Conservation (phyloP, 306 rosid species). For the Aeschynomene evenia region DNA sequence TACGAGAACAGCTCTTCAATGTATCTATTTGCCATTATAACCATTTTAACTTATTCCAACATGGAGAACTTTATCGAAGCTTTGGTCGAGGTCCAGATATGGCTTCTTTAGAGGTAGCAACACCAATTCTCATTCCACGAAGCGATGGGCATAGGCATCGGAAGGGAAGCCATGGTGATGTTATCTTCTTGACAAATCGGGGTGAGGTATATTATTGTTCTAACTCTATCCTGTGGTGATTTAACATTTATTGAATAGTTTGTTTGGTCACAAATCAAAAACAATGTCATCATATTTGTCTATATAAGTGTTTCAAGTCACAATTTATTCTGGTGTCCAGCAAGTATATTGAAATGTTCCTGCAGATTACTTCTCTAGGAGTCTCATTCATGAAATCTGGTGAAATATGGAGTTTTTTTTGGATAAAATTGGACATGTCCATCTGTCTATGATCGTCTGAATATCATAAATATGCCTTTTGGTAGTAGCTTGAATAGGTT, state of each 20-base stretch:
- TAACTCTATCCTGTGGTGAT: conserved; percentile 1
- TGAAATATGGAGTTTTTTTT: background rate
- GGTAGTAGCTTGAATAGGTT: conserved; percentile 6
- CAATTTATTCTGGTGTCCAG: background rate
- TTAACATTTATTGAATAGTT: conserved; percentile 1
- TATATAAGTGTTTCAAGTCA: conserved; percentile 4
- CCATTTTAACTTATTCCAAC: conserved; percentile 83
- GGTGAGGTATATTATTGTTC: conserved; percentile 77
- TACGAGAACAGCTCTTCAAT: conserved; percentile 90
- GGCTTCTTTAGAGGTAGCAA: conserved; percentile 84
- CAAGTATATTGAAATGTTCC: background rate
- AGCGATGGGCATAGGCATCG: conserved; percentile 88
- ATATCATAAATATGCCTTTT: background rate
- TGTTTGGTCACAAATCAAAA: conserved; percentile 20
- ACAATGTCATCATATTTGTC: conserved; percentile 15
- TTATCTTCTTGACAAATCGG: conserved; percentile 91
- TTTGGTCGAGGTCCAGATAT: conserved; percentile 59
- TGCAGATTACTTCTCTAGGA: background rate
- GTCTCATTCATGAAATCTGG: background rate
- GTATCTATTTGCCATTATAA: conserved; percentile 91
- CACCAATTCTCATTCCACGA: conserved; percentile 90
- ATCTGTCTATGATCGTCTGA: background rate
- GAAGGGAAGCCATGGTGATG: conserved; percentile 98
- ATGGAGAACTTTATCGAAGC: conserved; percentile 80
- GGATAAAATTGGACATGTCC: conserved; percentile 1